Conservation (phyloP, 2,329 filamentous ascomycete genomes). For the Venturia carpophila region DNA sequence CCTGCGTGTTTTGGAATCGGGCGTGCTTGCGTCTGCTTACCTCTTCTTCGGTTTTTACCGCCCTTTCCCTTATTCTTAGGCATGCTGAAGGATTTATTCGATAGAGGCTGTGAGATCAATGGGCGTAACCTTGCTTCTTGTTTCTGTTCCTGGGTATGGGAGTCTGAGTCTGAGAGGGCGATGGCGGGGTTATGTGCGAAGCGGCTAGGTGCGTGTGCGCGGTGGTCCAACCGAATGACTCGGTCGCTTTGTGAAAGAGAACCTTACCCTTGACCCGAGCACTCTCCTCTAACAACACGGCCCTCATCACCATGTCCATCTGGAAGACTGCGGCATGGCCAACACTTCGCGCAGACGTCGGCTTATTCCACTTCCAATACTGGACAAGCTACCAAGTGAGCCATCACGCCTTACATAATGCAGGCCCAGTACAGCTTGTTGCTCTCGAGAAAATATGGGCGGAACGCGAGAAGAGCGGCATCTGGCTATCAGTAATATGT, state of each 20-base stretch:
- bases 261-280: not conserved
- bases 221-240: not conserved
- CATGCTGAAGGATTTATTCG: slow-evolving; percentile 51
- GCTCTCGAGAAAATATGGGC: not conserved
- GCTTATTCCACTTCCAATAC: not conserved
- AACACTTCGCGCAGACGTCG: not conserved
- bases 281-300: not conserved
- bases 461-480: not conserved
- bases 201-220: not conserved
- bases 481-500: not conserved
- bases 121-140: not conserved
- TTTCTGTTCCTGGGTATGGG: not conserved
- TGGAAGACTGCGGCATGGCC: not conserved
- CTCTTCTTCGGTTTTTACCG: slow-evolving; percentile 96
- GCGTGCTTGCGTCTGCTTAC: slow-evolving; percentile 71
- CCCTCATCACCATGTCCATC: slow-evolving; percentile 1
- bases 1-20: not conserved
- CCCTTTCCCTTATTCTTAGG: slow-evolving; percentile 99
- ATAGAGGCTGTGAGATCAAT: not conserved
- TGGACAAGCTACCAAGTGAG: not conserved
- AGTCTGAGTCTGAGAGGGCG: not conserved
- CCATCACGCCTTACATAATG: not conserved
- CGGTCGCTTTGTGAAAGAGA: not conserved
- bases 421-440: not conserved
- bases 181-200: not conserved